Evolutionary conservation across 768 basidiomycete genomes (phyloP), one percentile per base, ranked within the genome.

Genomic region (Polyporus arcularius): DNA sequence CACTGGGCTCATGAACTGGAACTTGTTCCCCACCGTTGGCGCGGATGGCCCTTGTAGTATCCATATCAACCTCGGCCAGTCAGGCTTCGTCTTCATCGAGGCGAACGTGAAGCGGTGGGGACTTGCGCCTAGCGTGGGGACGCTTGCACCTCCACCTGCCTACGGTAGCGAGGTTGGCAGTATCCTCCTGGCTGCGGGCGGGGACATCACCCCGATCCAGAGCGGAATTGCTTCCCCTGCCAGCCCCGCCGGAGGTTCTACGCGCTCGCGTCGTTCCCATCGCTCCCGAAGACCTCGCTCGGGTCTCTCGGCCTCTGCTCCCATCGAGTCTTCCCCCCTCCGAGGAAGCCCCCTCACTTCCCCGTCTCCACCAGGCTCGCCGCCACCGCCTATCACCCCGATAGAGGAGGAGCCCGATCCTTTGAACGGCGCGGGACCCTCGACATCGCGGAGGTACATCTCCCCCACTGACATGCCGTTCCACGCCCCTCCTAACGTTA

Each of bases 41-140:
- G 95, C 96, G 16, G 93, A 96, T 70, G 96, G 96, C 0, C 92
- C 96, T 5, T 96, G 94, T 74, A 96, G 90, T 64, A 88, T 99
- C 8, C 97, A 99, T 68, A 92, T 98, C 70, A 99, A 99, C 73
- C 84, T 99, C 14, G 97, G 97, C 8, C 97, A 98, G 75, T 89
- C 93, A 4, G 97, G 97, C 4, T 99, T 99, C 72, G 97, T 98
- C 41, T 98, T 97, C 68, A 98, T 99, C 69, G 97, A 99, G 76
- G 97, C 97, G 38, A 98, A 99, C 71, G 97, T 99, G 63, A 99
- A 99, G 83, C 98, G 98, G 73, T 99, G 97, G 97, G 97, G 97
- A 16, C 76, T 98, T 35, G 97, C 97, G 38, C 97, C 97, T 8
- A 97, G 95, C 72, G 89, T 96, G 14, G 97, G 97, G 49, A 98